These are phyloP conservation scores for Debaryomyces sp. DNA, from an alignment of 1,139 yeast species.

Conservation along the genomic window DNA sequence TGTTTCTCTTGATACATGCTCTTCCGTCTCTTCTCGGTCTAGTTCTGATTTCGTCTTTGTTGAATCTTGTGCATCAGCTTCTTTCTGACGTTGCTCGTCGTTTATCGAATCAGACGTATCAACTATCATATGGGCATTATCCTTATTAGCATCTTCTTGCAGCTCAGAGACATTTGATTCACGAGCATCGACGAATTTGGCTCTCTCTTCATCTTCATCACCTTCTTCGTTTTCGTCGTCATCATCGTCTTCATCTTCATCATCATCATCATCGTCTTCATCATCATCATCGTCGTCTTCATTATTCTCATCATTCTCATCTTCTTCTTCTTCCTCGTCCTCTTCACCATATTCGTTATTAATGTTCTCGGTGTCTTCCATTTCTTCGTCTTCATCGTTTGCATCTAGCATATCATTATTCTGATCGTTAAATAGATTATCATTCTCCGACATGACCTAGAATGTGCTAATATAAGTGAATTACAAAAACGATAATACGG, in stretches of 20 bases:
- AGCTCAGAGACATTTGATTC: constrained; percentile 12
- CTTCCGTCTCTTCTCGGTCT: constrained; percentile 7
- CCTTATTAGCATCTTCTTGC: constrained; percentile 17
- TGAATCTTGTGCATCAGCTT: constrained; percentile 14
- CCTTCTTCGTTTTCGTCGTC: constrained; percentile 19
- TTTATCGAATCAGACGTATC: constrained; percentile 21
- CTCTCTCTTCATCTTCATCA: constrained; percentile 23
- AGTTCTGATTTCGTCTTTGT: constrained; percentile 14
- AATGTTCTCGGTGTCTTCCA: constrained; percentile 18
- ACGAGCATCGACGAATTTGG: constrained; percentile 14
- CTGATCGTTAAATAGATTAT: constrained; percentile 29
- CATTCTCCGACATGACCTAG: constrained; percentile 20
- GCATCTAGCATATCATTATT: constrained; percentile 24
- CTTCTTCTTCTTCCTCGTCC: constrained; percentile 30
- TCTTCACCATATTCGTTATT: constrained; percentile 20
- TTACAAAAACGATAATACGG: not conserved
- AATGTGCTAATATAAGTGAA: not conserved
- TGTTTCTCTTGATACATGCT: constrained; percentile 12
- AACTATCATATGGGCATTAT: constrained; percentile 17
- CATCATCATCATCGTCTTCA: constrained; percentile 20
- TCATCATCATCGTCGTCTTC: constrained; percentile 22
- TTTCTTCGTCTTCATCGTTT: constrained; percentile 21
- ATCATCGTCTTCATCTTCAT: constrained; percentile 16
- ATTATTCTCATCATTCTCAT: constrained; percentile 20
- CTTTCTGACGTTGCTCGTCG: constrained; percentile 18